Conservation (phyloP, 306 rosid genomes). For the Cajanus cajan region DNA sequence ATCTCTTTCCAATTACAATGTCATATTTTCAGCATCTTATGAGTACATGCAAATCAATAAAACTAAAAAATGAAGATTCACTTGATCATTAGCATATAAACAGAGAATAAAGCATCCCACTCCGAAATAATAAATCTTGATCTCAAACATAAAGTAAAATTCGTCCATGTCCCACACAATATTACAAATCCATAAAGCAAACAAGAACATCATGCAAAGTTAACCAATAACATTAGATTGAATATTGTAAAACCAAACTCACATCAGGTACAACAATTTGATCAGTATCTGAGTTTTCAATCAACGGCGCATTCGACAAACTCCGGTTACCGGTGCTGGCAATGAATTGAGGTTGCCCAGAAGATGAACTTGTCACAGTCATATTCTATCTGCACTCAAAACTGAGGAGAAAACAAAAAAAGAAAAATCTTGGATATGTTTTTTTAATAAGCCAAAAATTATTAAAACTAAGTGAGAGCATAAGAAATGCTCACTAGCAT, state of each 20-base stretch:
- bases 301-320: constrained; percentile 60
- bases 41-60: neutral
- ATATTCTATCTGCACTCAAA: constrained; percentile 30
- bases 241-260: constrained; percentile 36
- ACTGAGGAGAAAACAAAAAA: neutral
- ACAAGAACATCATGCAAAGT: neutral
- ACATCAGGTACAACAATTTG: constrained; percentile 83
- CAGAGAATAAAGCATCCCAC: neutral
- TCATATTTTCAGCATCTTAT: neutral
- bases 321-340: constrained; percentile 62
- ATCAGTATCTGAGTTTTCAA: constrained; percentile 54
- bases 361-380: constrained; percentile 44
- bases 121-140: neutral
- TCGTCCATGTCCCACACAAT: neutral
- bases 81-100: neutral
- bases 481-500: too few relatives aligned
- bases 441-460: too few relatives aligned
- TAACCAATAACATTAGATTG: neutral
- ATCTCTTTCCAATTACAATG: neutral
- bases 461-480: too few relatives aligned
- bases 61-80: neutral
- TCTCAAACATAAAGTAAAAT: neutral
- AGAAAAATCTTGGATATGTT: neutral
- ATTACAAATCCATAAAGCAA: neutral
- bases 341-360: constrained; percentile 68